A percentile compares a stretch with the other conserved stretches of the same genome.
phyloP scores from a whole-genome alignment of 2,329 filamentous ascomycete species.

The Geosmithia putterillii region DNA sequence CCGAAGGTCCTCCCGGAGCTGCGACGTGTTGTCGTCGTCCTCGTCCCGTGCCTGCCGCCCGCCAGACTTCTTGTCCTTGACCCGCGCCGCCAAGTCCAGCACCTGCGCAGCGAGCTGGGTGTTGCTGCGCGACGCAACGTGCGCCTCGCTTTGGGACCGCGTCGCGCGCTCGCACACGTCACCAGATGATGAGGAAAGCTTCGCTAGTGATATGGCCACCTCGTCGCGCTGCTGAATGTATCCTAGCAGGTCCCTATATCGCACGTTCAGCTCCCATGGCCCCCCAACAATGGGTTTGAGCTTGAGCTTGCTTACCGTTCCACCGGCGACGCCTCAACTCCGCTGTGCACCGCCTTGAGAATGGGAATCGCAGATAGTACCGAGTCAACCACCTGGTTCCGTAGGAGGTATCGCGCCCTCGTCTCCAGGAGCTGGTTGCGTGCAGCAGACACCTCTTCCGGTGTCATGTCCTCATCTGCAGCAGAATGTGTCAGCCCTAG shows the following conservation, averaged over 20 bases:
- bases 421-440: conserved; percentile 59
- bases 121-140: conserved; percentile 46
- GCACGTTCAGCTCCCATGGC: neutral
- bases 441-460: conserved; percentile 41
- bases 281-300: neutral
- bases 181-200: conserved; percentile 40
- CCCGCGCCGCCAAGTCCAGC: conserved; percentile 47
- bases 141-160: conserved; percentile 43
- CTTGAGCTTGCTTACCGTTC: conserved; percentile 44
- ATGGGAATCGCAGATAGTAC: conserved; percentile 64
- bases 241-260: conserved; percentile 50
- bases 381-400: conserved; percentile 55
- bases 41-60: neutral
- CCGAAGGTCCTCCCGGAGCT: conserved; percentile 46
- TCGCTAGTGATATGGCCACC: conserved; percentile 50
- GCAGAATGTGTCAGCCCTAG: neutral
- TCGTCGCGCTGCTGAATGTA: conserved; percentile 56
- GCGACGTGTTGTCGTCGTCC: conserved; percentile 13
- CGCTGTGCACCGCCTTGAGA: conserved; percentile 63
- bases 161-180: conserved; percentile 39
- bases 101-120: conserved; percentile 49
- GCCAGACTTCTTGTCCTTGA: conserved; percentile 37
- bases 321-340: conserved; percentile 47
- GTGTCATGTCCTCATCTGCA: conserved; percentile 15
- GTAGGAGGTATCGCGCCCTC: conserved; percentile 56